A percentile compares a stretch with the other conserved stretches of the same genome.
These are phyloP conservation scores for Acacia confusa DNA, from an alignment of 306 rosid species.

Conservation along the genomic window DNA sequence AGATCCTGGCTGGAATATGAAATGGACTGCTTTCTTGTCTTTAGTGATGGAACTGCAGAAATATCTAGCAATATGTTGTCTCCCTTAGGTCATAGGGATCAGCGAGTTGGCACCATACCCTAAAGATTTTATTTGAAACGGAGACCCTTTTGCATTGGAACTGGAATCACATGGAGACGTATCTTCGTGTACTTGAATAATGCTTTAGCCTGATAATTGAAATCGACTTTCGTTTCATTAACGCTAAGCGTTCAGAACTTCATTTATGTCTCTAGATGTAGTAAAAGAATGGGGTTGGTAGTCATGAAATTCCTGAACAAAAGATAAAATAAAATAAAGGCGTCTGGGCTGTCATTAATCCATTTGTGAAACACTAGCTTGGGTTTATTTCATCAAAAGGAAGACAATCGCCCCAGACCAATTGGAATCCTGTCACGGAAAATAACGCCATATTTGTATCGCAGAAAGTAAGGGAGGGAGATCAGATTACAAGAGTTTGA, in stretches of 20 bases:
- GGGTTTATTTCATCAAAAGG: neutral
- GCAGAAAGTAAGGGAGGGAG: no score
- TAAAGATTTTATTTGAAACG: neutral
- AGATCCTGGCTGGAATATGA: neutral
- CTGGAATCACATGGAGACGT: neutral
- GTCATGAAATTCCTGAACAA: neutral
- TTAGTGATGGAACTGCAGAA: neutral
- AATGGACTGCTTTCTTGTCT: neutral
- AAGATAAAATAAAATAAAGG: no score
- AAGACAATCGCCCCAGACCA: neutral
- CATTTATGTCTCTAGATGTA: neutral
- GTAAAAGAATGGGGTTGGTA: slow-evolving; percentile 4
- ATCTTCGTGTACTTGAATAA: neutral
- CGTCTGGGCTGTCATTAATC: neutral
- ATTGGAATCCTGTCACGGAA: neutral
- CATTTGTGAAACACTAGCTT: neutral
- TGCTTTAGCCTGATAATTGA: neutral
- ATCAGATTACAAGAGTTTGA: no score
- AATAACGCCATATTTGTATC: neutral
- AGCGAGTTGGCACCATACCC: no score
- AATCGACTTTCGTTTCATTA: neutral
- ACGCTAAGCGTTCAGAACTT: neutral
- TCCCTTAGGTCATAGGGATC: neutral
- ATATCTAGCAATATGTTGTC: neutral
- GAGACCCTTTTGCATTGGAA: neutral